Percentiles rank a stretch among this genome's conserved stretches.
phyloP scores from a whole-genome alignment of 768 basidiomycete species.

The Kwoniella dejecticola region DNA sequence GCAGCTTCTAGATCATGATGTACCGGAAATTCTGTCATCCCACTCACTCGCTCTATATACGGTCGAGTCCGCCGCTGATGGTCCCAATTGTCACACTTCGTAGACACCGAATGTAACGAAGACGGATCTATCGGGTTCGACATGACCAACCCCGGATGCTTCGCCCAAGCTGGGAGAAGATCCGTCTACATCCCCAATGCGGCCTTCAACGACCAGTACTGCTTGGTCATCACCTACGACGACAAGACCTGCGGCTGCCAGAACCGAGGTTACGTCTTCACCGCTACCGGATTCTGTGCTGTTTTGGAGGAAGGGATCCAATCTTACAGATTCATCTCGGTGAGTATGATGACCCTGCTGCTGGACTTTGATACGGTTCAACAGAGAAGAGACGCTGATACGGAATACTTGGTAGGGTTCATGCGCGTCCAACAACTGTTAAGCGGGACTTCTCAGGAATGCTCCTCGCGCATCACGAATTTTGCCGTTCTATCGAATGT shows the following conservation, averaged over 20 bases:
- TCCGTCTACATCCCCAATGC: slow-evolving; percentile 17
- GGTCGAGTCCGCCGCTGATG: background rate
- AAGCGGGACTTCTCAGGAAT: no score
- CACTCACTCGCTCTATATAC: background rate
- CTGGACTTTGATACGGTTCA: background rate
- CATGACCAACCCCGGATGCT: slow-evolving; percentile 18
- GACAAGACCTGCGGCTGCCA: slow-evolving; percentile 5
- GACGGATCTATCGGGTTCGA: slow-evolving; percentile 22
- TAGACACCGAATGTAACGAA: slow-evolving; percentile 19
- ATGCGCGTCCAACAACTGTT: background rate
- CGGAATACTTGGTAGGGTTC: background rate
- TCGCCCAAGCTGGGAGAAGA: background rate
- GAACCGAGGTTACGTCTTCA: slow-evolving; percentile 2
- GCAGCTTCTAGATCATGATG: background rate
- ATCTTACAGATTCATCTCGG: slow-evolving; percentile 16
- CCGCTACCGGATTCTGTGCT: slow-evolving; percentile 14
- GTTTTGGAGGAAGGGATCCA: background rate
- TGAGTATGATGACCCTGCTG: background rate
- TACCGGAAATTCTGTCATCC: background rate
- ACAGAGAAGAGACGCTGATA: no score
- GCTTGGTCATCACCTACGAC: slow-evolving; percentile 9
- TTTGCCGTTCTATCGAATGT: no score
- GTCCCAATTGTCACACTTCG: no score
- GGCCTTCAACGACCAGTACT: slow-evolving; percentile 10
- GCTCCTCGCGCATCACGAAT: no score